Conservation (phyloP, 768 basidiomycete genomes). For the Termitomyces bulborhizus region DNA sequence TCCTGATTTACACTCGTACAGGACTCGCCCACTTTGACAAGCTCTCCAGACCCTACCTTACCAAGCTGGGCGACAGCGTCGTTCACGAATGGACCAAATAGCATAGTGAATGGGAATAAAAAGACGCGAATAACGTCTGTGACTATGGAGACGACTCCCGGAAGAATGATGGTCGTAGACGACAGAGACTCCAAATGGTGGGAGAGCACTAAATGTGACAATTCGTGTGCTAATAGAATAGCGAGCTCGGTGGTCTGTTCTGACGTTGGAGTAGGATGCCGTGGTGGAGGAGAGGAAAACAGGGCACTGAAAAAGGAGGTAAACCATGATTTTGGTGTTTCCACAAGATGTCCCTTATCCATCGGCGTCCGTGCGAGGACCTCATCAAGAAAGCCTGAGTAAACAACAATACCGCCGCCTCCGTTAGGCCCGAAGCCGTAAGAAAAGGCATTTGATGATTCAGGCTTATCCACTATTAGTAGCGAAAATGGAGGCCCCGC, state of each 20-base stretch:
- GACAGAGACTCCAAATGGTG: slow-evolving; percentile 94
- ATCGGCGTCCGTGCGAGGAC: slow-evolving; percentile 52
- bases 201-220: slow-evolving; percentile 84
- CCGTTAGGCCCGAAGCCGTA: slow-evolving; percentile 93
- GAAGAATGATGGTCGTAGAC: slow-evolving; percentile 74
- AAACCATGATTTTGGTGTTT: slow-evolving; percentile 34
- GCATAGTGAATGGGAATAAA: slow-evolving; percentile 84
- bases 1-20: slow-evolving; percentile 84
- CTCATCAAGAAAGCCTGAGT: slow-evolving; percentile 88
- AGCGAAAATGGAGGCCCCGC: slow-evolving; percentile 87
- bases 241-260: slow-evolving; percentile 88
- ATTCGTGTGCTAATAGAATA: slow-evolving; percentile 87
- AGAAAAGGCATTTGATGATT: slow-evolving; percentile 85
- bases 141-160: slow-evolving; percentile 69
- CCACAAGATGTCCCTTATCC: slow-evolving; percentile 13
- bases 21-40: slow-evolving; percentile 62
- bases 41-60: slow-evolving; percentile 69
- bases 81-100: slow-evolving; percentile 93
- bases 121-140: slow-evolving; percentile 74
- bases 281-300: slow-evolving; percentile 24
- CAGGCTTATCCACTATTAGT: slow-evolving; percentile 81
- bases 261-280: slow-evolving; percentile 55
- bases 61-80: slow-evolving; percentile 85
- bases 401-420: slow-evolving; percentile 90
- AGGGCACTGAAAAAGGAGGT: slow-evolving; percentile 42